These are phyloP conservation scores for Catharanthus roseus DNA, from an alignment of 257 asterid species.

Conservation along the genomic window DNA sequence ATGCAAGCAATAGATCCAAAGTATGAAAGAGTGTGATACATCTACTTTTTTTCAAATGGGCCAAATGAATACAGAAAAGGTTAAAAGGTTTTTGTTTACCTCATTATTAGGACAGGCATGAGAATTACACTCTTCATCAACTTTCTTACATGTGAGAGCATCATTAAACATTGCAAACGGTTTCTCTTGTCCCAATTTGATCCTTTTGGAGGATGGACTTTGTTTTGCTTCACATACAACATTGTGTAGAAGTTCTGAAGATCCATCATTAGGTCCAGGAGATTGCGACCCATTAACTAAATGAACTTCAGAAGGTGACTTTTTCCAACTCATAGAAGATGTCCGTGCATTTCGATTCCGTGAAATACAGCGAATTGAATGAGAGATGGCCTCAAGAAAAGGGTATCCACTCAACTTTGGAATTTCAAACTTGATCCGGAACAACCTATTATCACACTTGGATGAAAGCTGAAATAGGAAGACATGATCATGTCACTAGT, in stretches of 20 bases:
- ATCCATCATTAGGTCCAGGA: slow-evolving; percentile 47
- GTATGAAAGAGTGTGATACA: background rate
- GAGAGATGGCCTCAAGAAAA: slow-evolving; percentile 50
- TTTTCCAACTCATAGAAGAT: slow-evolving; percentile 39
- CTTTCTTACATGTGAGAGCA: slow-evolving; percentile 28
- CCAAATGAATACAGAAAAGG: background rate
- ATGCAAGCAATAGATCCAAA: background rate
- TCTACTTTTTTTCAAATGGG: background rate
- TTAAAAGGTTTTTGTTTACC: slow-evolving; percentile 36
- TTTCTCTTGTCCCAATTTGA: slow-evolving; percentile 69
- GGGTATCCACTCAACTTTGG: slow-evolving; percentile 52
- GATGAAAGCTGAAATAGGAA: slow-evolving; percentile 69
- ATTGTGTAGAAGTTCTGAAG: slow-evolving; percentile 46
- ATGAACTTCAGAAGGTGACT: slow-evolving; percentile 39
- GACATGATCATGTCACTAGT: slow-evolving; percentile 11
- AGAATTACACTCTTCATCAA: slow-evolving; percentile 36
- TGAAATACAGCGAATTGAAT: slow-evolving; percentile 75
- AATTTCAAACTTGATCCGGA: slow-evolving; percentile 56
- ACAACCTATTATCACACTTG: slow-evolving; percentile 76
- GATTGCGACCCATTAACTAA: slow-evolving; percentile 45
- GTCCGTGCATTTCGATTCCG: slow-evolving; percentile 51
- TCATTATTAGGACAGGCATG: slow-evolving; percentile 38
- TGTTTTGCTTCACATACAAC: slow-evolving; percentile 79
- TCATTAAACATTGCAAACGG: slow-evolving; percentile 32
- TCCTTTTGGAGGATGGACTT: slow-evolving; percentile 74